phyloP scores from a whole-genome alignment of 768 basidiomycete genomes.

The Psilocybe cubensis region DNA sequence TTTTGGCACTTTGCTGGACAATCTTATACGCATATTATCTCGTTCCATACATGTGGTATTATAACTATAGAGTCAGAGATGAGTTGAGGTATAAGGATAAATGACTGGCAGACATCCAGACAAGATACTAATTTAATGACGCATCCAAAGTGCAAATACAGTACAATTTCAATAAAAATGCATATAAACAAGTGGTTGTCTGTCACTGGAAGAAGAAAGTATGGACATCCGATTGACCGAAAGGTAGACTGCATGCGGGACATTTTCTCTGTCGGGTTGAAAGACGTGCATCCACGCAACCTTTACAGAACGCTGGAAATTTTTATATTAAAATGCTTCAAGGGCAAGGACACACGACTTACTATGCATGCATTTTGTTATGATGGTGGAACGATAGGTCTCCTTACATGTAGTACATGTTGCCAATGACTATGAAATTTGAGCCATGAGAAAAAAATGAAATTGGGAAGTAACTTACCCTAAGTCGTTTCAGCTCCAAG shows the following conservation, averaged over 20 bases:
- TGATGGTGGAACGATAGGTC: slow-evolving; percentile 76
- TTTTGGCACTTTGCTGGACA: slow-evolving; percentile 5
- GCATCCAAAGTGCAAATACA: slow-evolving; percentile 19
- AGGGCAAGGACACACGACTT: slow-evolving; percentile 35
- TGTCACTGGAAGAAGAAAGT: slow-evolving; percentile 50
- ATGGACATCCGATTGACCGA: slow-evolving; percentile 82
- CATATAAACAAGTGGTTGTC: slow-evolving; percentile 17
- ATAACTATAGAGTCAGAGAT: slow-evolving; percentile 17
- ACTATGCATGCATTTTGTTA: slow-evolving; percentile 95
- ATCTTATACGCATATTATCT: slow-evolving; percentile 23
- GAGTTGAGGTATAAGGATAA: slow-evolving; percentile 21
- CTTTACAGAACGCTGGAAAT: slow-evolving; percentile 78
- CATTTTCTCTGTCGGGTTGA: slow-evolving; percentile 92
- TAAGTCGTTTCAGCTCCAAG: slow-evolving; percentile 58
- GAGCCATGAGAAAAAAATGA: not conserved
- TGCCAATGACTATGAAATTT: slow-evolving; percentile 62
- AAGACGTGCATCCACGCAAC: slow-evolving; percentile 86
- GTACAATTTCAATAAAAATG: slow-evolving; percentile 19
- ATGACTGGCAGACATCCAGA: slow-evolving; percentile 15
- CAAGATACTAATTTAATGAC: slow-evolving; percentile 14
- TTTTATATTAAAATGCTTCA: not conserved
- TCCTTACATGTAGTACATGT: slow-evolving; percentile 88
- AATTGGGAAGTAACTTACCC: slow-evolving; percentile 44
- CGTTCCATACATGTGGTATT: slow-evolving; percentile 19
- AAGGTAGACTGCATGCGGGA: slow-evolving; percentile 82